Base-by-base conservation (phyloP, 441 rosid genomes). In the Arabidopsis hybrid region DNA sequence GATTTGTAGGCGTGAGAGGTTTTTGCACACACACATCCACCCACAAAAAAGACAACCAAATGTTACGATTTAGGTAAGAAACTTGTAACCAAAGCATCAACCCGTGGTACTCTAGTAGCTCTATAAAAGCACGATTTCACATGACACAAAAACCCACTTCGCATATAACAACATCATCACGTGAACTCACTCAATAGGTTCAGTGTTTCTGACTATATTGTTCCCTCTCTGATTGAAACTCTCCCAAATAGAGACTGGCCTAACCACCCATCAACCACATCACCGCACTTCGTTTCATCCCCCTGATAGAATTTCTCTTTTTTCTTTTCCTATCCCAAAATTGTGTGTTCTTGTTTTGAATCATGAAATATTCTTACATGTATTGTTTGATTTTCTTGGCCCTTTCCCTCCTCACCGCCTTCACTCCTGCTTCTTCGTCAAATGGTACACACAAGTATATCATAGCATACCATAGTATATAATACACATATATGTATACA, bases 361-460 rank as follows among this genome's bases (percentile, higher is more conserved):
- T 60, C 75, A 70, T 58, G 75, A 65, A 47, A 39, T 67, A 70
- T 56, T 70, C 72, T 55, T 47, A 3, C 3, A 46, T 46, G 58
- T 9, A 14, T 62, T 43, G 17, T 62, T 67, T 60, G 14, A 2
- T 64, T 35, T 45, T 83, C 79, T 74, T 60, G 40, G 69, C 75
- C 65, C 45, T 66, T 67, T 62, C 61, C 43, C 61, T 83, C 59
- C 78, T 76, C 60, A 3, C 45, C 43, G 56, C 49, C 53, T 61
- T 71, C 80, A 52, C 74, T 36, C 58, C 63, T 16, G 83, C 60
- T 42, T 60, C 64, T 59, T 58, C 85, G 17, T 60, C 82, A 35
- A 74, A 79, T 38, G 89, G 92, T 89, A 58, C 65, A 5, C 14
- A 56, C 34, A 10, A 47, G 21, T 45, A 53, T 52, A 72, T 36